Conservation (phyloP, 371 early-diverging fungal species). For the Apophysomyces sp. region DNA sequence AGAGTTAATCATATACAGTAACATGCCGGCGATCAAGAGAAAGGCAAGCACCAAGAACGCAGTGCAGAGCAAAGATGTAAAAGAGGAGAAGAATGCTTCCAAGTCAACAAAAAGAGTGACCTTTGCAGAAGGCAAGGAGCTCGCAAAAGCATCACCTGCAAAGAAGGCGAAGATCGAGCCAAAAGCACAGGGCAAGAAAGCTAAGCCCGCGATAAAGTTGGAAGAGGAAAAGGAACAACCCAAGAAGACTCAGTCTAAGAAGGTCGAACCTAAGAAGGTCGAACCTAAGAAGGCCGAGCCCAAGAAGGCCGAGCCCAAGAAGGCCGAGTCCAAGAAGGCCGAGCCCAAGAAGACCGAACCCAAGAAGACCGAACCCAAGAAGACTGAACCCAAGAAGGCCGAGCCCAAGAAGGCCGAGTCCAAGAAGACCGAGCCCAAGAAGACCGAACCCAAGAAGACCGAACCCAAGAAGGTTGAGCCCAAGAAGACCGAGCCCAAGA, state of each 20-base stretch:
- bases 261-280: not conserved
- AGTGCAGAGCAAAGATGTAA: not conserved
- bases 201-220: not conserved
- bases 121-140: not conserved
- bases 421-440: not conserved
- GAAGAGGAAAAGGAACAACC: not conserved
- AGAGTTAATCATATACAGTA: not conserved
- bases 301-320: not conserved
- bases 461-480: not conserved
- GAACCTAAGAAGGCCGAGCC: not conserved
- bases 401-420: not conserved
- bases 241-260: not conserved
- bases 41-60: not conserved
- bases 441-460: not conserved
- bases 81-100: not conserved
- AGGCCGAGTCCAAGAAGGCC: not conserved
- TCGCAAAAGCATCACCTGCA: not conserved
- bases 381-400: not conserved
- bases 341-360: not conserved
- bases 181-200: not conserved
- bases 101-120: not conserved
- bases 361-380: not conserved
- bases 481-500: not conserved
- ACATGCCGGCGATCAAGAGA: slow-evolving; percentile 1
- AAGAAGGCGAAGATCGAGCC: not conserved